Evolutionary conservation across 1,284 basidiomycete species (phyloP), one percentile per base, ranked within the genome.

Genomic region (Veloporphyrellus conicus): DNA sequence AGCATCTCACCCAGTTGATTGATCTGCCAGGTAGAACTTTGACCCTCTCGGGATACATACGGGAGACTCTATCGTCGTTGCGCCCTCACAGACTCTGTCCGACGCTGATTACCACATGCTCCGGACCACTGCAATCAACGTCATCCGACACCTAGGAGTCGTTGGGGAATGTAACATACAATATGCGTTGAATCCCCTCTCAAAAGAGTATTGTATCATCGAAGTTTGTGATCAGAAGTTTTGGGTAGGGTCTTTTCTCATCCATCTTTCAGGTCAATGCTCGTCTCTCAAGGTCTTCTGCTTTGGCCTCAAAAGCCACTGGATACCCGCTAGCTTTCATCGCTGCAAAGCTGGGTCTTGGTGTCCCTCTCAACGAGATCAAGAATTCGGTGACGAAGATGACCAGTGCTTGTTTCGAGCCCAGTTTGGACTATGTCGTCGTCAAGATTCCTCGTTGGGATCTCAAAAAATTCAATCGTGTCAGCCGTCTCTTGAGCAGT

Each of bases 401-500:
- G 54, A 99, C 95, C 5, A 88, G 84, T 29, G 95, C 95, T 9
- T 99, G 96, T 75, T 99, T 99, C 69, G 96, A 99, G 73, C 95
- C 94, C 12, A 91, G 87, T 61, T 79, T 99, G 73, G 95, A 99
- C 70, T 98, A 99, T 68, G 84, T 90, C 54, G 93, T 98, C 41
- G 93, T 96, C 66, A 99, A 99, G 77, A 97, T 99, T 63, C 95
- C 95, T 45, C 87, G 94, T 54, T 99, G 95, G 95, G 95, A 99
- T 71, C 74, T 98, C 64, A 95, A 95, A 70, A 99, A 99, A 79
- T 99, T 99, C 73, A 90, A 68, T 61, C 82, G 93, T 37, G 93
- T 97, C 58, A 93, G 89, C 66, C 82, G 83, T 48, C 75, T 90
- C 39, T 74, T 97, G 43, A 91, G 90, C 66, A 91, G 87, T 57